Percentiles rank a stretch among this genome's conserved stretches.
These are phyloP conservation scores for Blakeslea trispora DNA, from an alignment of 371 early-diverging fungal genomes.

Conservation along the genomic window DNA sequence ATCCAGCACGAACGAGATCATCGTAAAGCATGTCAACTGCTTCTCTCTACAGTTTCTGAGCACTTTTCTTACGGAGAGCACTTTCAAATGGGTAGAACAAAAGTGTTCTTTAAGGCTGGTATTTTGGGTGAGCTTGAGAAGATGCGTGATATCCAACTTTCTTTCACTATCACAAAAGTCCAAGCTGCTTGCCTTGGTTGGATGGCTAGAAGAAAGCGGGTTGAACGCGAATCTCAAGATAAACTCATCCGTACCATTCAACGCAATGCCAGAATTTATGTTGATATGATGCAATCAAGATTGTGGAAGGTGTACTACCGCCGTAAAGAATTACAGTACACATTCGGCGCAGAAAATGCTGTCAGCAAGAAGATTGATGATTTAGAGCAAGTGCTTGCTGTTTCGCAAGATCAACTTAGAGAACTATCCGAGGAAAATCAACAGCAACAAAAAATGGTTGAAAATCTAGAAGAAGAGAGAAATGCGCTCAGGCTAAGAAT, in stretches of 20 bases:
- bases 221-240: constrained; percentile 74
- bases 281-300: constrained; percentile 85
- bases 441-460: constrained; percentile 44
- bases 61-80: constrained; percentile 65
- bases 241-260: constrained; percentile 91
- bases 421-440: constrained; percentile 50
- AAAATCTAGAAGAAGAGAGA: constrained; percentile 31
- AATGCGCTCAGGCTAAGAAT: constrained; percentile 33
- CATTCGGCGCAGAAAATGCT: constrained; percentile 71
- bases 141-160: constrained; percentile 82
- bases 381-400: constrained; percentile 48
- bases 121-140: constrained; percentile 97
- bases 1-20: constrained; percentile 85
- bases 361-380: constrained; percentile 57
- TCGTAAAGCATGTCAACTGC: constrained; percentile 74
- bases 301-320: constrained; percentile 97
- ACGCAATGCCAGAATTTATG: constrained; percentile 87
- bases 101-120: constrained; percentile 96
- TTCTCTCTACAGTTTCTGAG: constrained; percentile 68
- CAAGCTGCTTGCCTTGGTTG: constrained; percentile 91
- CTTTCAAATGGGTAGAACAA: constrained; percentile 93
- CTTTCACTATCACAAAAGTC: constrained; percentile 79
- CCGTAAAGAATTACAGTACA: constrained; percentile 95
- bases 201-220: constrained; percentile 75
- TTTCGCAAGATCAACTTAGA: constrained; percentile 53